phyloP scores from a whole-genome alignment of 2,329 filamentous ascomycete genomes.

The Colletotrichum cordylinicola region DNA sequence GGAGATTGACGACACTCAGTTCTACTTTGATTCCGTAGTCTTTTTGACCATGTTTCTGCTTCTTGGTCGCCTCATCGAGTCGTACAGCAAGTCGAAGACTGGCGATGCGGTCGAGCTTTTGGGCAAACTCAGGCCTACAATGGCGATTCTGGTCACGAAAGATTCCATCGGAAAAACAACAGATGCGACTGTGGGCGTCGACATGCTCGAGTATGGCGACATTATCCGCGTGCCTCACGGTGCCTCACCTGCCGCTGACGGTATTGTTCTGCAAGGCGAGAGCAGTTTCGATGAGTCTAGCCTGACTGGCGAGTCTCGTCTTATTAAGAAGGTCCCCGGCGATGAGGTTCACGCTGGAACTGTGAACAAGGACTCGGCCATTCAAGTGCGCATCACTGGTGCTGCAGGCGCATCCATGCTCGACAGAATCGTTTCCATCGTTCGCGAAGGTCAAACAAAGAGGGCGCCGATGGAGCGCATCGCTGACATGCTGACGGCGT shows the following conservation, averaged over 20 bases:
- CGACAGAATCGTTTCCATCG: slow-evolving; percentile 78
- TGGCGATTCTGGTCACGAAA: slow-evolving; percentile 72
- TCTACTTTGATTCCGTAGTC: slow-evolving; percentile 93
- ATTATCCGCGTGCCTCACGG: slow-evolving; percentile 79
- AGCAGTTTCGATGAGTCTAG: slow-evolving; percentile 88
- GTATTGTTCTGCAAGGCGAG: slow-evolving; percentile 66
- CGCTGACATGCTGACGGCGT: slow-evolving; percentile 74
- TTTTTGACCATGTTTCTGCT: slow-evolving; percentile 91
- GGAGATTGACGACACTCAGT: slow-evolving; percentile 53
- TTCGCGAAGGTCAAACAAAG: slow-evolving; percentile 78
- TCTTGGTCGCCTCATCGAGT: slow-evolving; percentile 76
- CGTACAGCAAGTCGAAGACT: slow-evolving; percentile 90
- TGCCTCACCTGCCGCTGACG: slow-evolving; percentile 85
- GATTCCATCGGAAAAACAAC: slow-evolving; percentile 39
- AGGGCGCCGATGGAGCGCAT: slow-evolving; percentile 78
- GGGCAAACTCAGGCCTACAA: slow-evolving; percentile 77
- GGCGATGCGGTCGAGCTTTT: slow-evolving; percentile 85
- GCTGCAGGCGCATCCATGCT: slow-evolving; percentile 75
- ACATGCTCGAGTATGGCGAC: slow-evolving; percentile 78
- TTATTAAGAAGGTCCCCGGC: slow-evolving; percentile 66
- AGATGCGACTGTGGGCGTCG: slow-evolving; percentile 56
- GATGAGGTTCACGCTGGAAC: slow-evolving; percentile 77
- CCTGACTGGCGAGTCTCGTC: slow-evolving; percentile 79
- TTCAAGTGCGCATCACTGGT: slow-evolving; percentile 69
- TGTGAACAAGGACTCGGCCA: slow-evolving; percentile 70